Evolutionary conservation across 345 rosid species (phyloP).

Genomic region (Xanthoceras sorbifolium): DNA sequence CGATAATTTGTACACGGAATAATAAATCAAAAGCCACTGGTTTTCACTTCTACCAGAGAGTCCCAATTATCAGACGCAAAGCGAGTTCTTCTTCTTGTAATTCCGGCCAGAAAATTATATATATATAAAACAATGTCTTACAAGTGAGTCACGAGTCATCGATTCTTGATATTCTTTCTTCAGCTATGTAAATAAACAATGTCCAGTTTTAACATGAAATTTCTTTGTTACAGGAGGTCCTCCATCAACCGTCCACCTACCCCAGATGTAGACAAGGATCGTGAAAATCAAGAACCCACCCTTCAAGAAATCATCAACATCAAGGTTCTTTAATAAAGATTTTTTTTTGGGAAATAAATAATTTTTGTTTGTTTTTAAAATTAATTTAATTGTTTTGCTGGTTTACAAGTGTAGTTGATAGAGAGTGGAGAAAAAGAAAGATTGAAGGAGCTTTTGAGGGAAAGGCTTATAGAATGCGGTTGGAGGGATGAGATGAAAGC

Average conservation of each 20-base stretch:
- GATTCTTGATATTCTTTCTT: not conserved
- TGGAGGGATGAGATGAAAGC: slow-evolving; percentile 87
- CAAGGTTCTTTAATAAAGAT: slow-evolving; percentile 39
- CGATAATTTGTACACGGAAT: not conserved
- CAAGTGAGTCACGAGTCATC: slow-evolving; percentile 1
- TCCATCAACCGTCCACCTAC: slow-evolving; percentile 71
- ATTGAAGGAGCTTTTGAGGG: slow-evolving; percentile 73
- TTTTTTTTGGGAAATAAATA: not conserved
- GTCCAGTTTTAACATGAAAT: not conserved
- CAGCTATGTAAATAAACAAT: not conserved
- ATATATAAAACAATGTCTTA: not conserved
- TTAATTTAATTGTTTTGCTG: not conserved
- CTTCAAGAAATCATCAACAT: slow-evolving; percentile 64
- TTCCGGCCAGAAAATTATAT: not conserved
- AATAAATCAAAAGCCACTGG: not conserved
- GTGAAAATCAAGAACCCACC: slow-evolving; percentile 44
- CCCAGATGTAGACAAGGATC: slow-evolving; percentile 48
- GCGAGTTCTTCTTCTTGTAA: not conserved
- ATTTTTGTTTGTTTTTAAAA: not conserved
- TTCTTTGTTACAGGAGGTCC: slow-evolving; percentile 46
- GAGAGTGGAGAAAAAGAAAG: slow-evolving; percentile 80
- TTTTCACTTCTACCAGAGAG: not conserved
- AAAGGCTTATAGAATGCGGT: slow-evolving; percentile 76
- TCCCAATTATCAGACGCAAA: not conserved
- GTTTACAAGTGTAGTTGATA: slow-evolving; percentile 39